Evolutionary conservation across 2,329 filamentous ascomycete genomes (phyloP).

Genomic region (Acrocalymma vagum): DNA sequence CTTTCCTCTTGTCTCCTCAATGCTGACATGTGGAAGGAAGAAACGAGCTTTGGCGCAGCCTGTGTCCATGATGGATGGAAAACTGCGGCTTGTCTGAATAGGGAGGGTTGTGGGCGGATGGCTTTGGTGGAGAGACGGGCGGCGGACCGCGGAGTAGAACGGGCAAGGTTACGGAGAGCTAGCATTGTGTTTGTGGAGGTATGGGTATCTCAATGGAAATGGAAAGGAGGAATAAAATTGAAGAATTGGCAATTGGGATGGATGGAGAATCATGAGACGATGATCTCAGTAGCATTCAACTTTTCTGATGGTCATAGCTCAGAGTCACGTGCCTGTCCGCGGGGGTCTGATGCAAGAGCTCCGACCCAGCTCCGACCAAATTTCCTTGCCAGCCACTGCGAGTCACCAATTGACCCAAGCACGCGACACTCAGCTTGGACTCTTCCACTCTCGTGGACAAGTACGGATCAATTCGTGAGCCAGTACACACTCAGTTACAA

Average conservation of each 20-base stretch:
- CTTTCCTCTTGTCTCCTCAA: slow-evolving; percentile 43
- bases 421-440: too few species aligned
- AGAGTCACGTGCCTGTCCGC: neutral
- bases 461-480: too few species aligned
- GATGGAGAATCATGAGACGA: slow-evolving; percentile 9
- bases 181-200: slow-evolving; percentile 48
- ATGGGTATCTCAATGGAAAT: slow-evolving; percentile 7
- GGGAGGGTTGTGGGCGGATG: slow-evolving; percentile 44
- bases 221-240: slow-evolving; percentile 7
- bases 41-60: slow-evolving; percentile 41
- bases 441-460: too few species aligned
- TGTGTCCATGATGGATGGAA: slow-evolving; percentile 44
- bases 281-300: slow-evolving; percentile 17
- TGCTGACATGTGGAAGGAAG: slow-evolving; percentile 54
- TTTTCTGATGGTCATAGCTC: slow-evolving; percentile 30
- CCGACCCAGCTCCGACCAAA: slow-evolving; percentile 7
- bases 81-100: slow-evolving; percentile 42
- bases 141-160: slow-evolving; percentile 53
- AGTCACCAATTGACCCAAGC: slow-evolving; percentile 12
- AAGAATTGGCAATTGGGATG: slow-evolving; percentile 12
- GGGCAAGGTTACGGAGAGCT: slow-evolving; percentile 55
- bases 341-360: slow-evolving; percentile 6
- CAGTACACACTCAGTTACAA: too few species aligned
- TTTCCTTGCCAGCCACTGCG: too few species aligned
- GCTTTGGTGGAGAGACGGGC: slow-evolving; percentile 51